These are phyloP conservation scores for Rhodotorula sp. DNA, from an alignment of 1,284 basidiomycete genomes.

Conservation along the genomic window DNA sequence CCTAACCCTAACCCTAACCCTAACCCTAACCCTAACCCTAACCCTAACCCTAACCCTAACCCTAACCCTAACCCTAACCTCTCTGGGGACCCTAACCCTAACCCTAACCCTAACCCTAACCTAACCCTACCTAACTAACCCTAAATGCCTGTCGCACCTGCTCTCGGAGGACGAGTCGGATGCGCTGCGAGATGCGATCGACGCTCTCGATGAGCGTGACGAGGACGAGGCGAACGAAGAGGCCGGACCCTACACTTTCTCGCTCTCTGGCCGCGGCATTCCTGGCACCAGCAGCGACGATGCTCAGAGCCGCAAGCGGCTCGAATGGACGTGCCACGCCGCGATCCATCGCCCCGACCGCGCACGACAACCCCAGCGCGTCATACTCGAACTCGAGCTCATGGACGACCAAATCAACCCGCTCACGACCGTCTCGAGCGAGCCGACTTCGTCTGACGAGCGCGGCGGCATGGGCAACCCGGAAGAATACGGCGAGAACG, in stretches of 20 bases:
- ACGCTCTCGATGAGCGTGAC: slow-evolving; percentile 41
- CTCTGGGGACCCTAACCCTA: no score
- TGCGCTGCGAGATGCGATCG: slow-evolving; percentile 64
- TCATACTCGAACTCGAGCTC: slow-evolving; percentile 81
- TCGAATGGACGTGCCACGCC: slow-evolving; percentile 80
- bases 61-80: no score
- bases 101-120: no score
- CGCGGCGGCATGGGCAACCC: slow-evolving; percentile 15
- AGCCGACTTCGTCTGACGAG: slow-evolving; percentile 30
- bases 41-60: no score
- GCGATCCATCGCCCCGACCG: slow-evolving; percentile 67
- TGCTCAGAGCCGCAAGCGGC: slow-evolving; percentile 33
- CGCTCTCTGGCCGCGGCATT: slow-evolving; percentile 41
- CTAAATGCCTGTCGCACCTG: slow-evolving; percentile 74
- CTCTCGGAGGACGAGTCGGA: slow-evolving; percentile 71
- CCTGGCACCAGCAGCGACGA: slow-evolving; percentile 37
- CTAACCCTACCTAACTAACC: no score
- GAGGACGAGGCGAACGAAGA: slow-evolving; percentile 31
- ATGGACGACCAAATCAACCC: slow-evolving; percentile 74
- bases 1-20: no score
- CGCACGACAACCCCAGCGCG: slow-evolving; percentile 52
- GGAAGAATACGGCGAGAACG: slow-evolving; percentile 17
- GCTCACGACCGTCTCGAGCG: slow-evolving; percentile 50
- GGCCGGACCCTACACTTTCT: slow-evolving; percentile 49
- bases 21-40: no score